Percentiles rank a stretch among this genome's conserved stretches.
These are phyloP conservation scores for Diaporthe sp. DNA, from an alignment of 2,329 filamentous ascomycete genomes.

Conservation along the genomic window DNA sequence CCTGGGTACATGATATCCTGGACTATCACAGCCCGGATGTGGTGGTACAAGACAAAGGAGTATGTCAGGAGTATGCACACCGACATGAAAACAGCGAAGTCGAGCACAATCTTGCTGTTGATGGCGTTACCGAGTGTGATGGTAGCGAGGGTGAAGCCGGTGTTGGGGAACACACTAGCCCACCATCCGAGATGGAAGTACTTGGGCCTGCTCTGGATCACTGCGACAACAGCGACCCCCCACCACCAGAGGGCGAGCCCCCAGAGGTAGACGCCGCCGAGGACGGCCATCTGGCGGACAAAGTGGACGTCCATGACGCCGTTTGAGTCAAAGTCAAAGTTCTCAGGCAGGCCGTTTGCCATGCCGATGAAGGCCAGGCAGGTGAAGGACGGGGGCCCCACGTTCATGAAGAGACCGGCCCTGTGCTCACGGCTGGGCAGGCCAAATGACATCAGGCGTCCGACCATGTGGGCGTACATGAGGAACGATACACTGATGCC, in stretches of 20 bases:
- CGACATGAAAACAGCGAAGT: constrained; percentile 65
- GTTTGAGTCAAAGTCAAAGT: constrained; percentile 59
- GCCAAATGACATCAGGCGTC: constrained; percentile 77
- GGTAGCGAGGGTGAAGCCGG: constrained; percentile 70
- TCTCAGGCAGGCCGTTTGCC: constrained; percentile 67
- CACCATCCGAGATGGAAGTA: constrained; percentile 75
- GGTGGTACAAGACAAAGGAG: constrained; percentile 59
- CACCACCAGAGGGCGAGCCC: constrained; percentile 62
- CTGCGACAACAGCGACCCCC: constrained; percentile 62
- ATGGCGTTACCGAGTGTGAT: constrained; percentile 67
- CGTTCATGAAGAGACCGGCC: constrained; percentile 81
- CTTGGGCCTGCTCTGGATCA: constrained; percentile 60
- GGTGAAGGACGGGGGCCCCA: constrained; percentile 82
- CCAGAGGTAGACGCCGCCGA: constrained; percentile 57
- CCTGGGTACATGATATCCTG: constrained; percentile 70
- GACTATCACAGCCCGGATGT: constrained; percentile 62
- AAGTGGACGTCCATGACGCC: constrained; percentile 59
- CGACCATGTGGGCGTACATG: constrained; percentile 82
- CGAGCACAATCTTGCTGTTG: constrained; percentile 59
- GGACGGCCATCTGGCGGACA: constrained; percentile 61
- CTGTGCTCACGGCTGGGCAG: constrained; percentile 75
- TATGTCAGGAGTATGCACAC: constrained; percentile 59
- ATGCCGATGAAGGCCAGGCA: constrained; percentile 79
- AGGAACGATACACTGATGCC: constrained; percentile 78
- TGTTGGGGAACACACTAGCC: constrained; percentile 75